Percentiles rank a stretch among this genome's conserved stretches.
These are phyloP conservation scores for Collybiopsis confluens DNA, from an alignment of 768 basidiomycete genomes.

Conservation along the genomic window DNA sequence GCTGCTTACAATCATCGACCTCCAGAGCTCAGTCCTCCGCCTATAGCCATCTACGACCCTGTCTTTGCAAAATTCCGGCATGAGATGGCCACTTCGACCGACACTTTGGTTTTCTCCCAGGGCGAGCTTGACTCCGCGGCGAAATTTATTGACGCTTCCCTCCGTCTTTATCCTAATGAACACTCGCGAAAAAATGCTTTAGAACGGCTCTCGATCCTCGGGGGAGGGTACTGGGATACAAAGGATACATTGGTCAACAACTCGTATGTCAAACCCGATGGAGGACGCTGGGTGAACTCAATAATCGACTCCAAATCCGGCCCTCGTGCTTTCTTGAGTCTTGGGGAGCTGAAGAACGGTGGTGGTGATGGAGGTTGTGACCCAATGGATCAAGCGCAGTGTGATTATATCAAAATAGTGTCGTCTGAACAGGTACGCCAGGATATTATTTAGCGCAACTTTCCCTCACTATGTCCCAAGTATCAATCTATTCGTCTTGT, in stretches of 20 bases:
- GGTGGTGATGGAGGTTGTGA: background rate
- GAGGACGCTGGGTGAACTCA: background rate
- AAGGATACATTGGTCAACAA: background rate
- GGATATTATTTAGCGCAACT: background rate
- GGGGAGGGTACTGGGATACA: background rate
- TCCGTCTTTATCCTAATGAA: background rate
- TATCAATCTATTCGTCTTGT: background rate
- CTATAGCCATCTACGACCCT: conserved; percentile 11
- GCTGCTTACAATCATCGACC: conserved; percentile 12
- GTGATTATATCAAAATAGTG: background rate
- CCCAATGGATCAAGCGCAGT: background rate
- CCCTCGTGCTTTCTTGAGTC: background rate
- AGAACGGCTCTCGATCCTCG: background rate
- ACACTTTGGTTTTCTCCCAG: background rate
- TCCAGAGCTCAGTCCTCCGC: conserved; percentile 5
- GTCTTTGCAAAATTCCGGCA: conserved; percentile 9
- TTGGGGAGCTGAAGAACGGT: background rate
- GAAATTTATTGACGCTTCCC: background rate
- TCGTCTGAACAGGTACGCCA: background rate
- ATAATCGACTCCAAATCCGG: no score
- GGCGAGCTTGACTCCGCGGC: background rate
- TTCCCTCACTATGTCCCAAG: background rate
- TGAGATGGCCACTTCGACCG: background rate
- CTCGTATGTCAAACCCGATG: background rate
- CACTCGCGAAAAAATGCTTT: background rate